Conservation (phyloP, 1,284 basidiomycete species). For the Pseudozyma tsukubaensis region DNA sequence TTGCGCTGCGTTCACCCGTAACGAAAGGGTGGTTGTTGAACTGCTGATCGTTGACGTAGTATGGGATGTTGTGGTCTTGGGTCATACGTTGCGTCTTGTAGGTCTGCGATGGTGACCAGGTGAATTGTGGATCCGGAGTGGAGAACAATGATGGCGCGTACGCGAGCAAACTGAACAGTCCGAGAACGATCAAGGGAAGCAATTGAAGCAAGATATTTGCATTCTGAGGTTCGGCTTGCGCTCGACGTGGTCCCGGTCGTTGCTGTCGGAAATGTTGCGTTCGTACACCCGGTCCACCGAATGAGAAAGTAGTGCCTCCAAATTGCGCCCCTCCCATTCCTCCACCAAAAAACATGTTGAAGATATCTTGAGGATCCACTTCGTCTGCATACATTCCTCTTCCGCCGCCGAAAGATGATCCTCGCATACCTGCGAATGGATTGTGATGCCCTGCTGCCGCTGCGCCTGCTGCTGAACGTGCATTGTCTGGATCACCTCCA, state of each 20-base stretch:
- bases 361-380: conserved; percentile 92
- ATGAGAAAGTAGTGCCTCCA: conserved; percentile 60
- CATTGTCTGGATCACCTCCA: conserved; percentile 86
- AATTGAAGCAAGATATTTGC: conserved; percentile 83
- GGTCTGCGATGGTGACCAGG: conserved; percentile 73
- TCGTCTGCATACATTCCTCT: conserved; percentile 74
- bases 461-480: conserved; percentile 77
- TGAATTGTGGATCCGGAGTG: conserved; percentile 82
- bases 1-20: conserved; percentile 38
- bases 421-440: conserved; percentile 41
- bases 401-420: conserved; percentile 37
- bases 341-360: conserved; percentile 98
- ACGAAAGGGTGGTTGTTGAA: conserved; percentile 79
- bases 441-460: conserved; percentile 46
- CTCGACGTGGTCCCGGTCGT: conserved; percentile 57
- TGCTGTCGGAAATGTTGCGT: conserved; percentile 55
- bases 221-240: conserved; percentile 71
- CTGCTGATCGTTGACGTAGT: conserved; percentile 85
- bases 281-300: conserved; percentile 63
- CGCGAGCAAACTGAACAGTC: conserved; percentile 78
- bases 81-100: conserved; percentile 72
- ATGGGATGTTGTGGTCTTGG: conserved; percentile 77
- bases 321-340: conserved; percentile 70
- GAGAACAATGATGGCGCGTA: conserved; percentile 80
- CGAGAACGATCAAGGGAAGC: conserved; percentile 76